Percentiles rank a stretch among this genome's conserved stretches.
phyloP scores from a whole-genome alignment of 306 rosid species.

The Prunus campanulata region DNA sequence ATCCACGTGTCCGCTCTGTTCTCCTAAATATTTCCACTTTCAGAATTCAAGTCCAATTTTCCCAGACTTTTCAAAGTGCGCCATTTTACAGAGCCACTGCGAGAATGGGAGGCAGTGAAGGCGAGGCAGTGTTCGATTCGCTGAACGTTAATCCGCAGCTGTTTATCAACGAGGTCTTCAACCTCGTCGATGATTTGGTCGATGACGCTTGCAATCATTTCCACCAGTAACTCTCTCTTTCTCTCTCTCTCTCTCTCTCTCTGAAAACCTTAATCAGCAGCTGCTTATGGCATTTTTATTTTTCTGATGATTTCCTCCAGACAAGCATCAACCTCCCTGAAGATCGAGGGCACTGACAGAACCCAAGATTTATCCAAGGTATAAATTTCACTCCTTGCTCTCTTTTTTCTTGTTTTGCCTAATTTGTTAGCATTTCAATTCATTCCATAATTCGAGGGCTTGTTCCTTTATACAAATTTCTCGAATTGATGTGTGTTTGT shows the following conservation, averaged over 20 bases:
- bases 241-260: not conserved
- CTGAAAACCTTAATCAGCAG: not conserved
- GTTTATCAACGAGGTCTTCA: constrained; percentile 69
- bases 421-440: not conserved
- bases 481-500: not conserved
- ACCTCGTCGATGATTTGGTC: constrained; percentile 55
- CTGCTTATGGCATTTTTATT: not conserved
- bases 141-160: constrained; percentile 70
- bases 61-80: not conserved
- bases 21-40: not conserved
- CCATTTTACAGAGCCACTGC: not conserved
- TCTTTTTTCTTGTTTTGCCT: not conserved
- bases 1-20: not conserved
- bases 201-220: constrained; percentile 62
- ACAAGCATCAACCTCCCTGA: constrained; percentile 52
- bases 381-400: no score
- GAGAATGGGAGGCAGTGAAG: constrained; percentile 59
- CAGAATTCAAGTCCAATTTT: not conserved
- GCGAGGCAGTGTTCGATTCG: constrained; percentile 62
- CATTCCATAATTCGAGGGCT: not conserved
- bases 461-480: not conserved
- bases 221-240: constrained; percentile 36
- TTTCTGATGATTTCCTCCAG: constrained; percentile 31
- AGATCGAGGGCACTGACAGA: constrained; percentile 43
- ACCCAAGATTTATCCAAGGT: constrained; percentile 65